Base-by-base conservation (phyloP, 371 early-diverging fungal genomes). In the Rhizopus sp. region DNA sequence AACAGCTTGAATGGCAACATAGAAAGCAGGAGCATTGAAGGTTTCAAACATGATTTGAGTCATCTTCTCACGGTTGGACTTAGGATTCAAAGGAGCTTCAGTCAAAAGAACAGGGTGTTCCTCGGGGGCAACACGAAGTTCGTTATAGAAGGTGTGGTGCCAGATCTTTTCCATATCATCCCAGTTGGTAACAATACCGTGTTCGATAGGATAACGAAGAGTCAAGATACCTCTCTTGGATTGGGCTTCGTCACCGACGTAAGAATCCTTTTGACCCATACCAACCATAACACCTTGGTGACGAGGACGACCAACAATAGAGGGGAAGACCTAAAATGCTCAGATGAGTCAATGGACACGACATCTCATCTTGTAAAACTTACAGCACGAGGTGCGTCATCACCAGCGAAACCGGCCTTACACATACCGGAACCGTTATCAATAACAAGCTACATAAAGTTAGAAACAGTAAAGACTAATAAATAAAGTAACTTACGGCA, bases 141-240 rank as follows among this genome's bases (percentile, higher is more conserved):
- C 88, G 70, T 88, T 89, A 78, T 88, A 90, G 85, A 96, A 96
- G 66, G 99, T 98, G 86, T 99, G 99, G 81, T 99, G 99, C 96
- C 99, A 99, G 75, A 99, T 99, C 86, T 99, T 99, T 85, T 99
- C 99, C 99, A 99, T 99, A 75, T 98, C 97, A 72, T 99, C 99
- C 99, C 99, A 99, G 94, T 99, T 97, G 84, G 93, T 97, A 38
- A 99, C 99, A 77, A 99, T 98, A 85, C 99, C 99, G 89, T 99
- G 99, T 80, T 99, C 99, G 78, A 99, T 99, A 60, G 99, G 99
- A 79, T 99, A 99, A 80, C 95, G 97, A 60, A 99, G 90, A 44
- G 97, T 93, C 61, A 99, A 85, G 72, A 99, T 96, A 90, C 99
- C 99, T 79, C 99, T 87, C 90, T 99, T 97, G 69, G 96, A 93